Evolutionary conservation across 1,139 yeast genomes (phyloP).

Genomic region (Lodderomyces beijingensis): DNA sequence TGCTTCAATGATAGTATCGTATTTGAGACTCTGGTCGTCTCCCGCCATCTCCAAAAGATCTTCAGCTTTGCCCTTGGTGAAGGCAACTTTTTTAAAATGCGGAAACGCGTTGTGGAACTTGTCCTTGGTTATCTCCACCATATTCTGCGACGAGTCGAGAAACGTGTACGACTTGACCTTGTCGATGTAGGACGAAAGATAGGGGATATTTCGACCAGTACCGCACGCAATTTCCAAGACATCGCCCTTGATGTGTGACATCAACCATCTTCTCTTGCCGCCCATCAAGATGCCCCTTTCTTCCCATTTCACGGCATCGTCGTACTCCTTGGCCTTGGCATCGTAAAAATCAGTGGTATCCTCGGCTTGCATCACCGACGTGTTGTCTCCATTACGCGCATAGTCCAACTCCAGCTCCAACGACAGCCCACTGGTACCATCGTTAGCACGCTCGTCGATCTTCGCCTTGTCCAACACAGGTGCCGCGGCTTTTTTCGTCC

Average conservation of each 20-base stretch:
- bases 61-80: slow-evolving; percentile 91
- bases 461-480: slow-evolving; percentile 20
- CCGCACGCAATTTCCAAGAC: slow-evolving; percentile 95
- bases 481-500: slow-evolving; percentile 16
- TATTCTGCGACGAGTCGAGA: slow-evolving; percentile 74
- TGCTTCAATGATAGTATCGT: slow-evolving; percentile 90
- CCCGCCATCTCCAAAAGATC: slow-evolving; percentile 60
- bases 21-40: slow-evolving; percentile 42
- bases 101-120: slow-evolving; percentile 71
- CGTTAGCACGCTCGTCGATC: slow-evolving; percentile 2
- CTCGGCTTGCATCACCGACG: slow-evolving; percentile 55
- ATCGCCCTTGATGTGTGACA: slow-evolving; percentile 77
- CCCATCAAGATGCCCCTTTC: slow-evolving; percentile 82
- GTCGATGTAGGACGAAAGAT: slow-evolving; percentile 49
- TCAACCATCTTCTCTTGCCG: slow-evolving; percentile 75
- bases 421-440: too few species aligned
- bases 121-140: slow-evolving; percentile 78
- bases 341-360: slow-evolving; percentile 87
- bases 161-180: slow-evolving; percentile 71
- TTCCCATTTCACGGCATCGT: slow-evolving; percentile 79
- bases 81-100: slow-evolving; percentile 65
- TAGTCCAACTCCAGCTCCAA: slow-evolving; percentile 4
- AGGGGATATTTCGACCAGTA: slow-evolving; percentile 87
- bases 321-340: slow-evolving; percentile 73
- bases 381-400: slow-evolving; percentile 31